Evolutionary conservation across 768 basidiomycete species (phyloP).

Genomic region (Russula lepida): DNA sequence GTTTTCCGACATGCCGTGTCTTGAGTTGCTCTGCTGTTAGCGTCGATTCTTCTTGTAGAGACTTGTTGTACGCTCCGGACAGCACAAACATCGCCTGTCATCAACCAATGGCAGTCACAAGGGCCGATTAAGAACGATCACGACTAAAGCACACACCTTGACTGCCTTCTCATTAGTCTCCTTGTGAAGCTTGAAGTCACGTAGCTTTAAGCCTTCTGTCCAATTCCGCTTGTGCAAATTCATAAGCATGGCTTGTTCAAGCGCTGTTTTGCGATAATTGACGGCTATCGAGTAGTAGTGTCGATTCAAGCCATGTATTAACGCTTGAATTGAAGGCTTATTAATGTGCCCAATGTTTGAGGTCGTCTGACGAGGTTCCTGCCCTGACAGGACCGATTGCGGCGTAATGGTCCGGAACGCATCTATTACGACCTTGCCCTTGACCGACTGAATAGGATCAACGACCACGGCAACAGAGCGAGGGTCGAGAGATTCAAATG

Average conservation of each 20-base stretch:
- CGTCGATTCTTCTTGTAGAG: constrained; percentile 97
- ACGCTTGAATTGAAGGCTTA: constrained; percentile 97
- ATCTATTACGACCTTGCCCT: constrained; percentile 98
- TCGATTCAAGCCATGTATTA: constrained; percentile 94
- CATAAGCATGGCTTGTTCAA: constrained; percentile 98
- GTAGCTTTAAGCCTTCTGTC: constrained; percentile 92
- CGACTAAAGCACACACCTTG: constrained; percentile 51
- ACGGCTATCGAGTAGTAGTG: constrained; percentile 98
- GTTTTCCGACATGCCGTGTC: constrained; percentile 95
- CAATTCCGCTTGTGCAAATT: constrained; percentile 98
- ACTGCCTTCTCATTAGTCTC: constrained; percentile 87
- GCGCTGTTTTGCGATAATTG: constrained; percentile 96
- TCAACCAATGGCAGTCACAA: background rate
- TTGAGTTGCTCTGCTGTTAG: constrained; percentile 88
- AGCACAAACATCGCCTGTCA: constrained; percentile 83
- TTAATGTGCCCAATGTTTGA: constrained; percentile 98
- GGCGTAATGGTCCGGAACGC: constrained; percentile 97
- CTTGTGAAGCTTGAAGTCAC: constrained; percentile 85
- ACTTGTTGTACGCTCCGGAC: constrained; percentile 94
- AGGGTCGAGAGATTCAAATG: constrained; percentile 88
- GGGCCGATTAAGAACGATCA: background rate
- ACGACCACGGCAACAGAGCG: constrained; percentile 96
- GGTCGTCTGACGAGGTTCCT: constrained; percentile 94
- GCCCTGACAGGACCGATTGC: constrained; percentile 78
- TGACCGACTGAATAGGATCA: constrained; percentile 98